Evolutionary conservation across 371 early-diverging fungal genomes (phyloP).

Genomic region (Rhizopus delemar): DNA sequence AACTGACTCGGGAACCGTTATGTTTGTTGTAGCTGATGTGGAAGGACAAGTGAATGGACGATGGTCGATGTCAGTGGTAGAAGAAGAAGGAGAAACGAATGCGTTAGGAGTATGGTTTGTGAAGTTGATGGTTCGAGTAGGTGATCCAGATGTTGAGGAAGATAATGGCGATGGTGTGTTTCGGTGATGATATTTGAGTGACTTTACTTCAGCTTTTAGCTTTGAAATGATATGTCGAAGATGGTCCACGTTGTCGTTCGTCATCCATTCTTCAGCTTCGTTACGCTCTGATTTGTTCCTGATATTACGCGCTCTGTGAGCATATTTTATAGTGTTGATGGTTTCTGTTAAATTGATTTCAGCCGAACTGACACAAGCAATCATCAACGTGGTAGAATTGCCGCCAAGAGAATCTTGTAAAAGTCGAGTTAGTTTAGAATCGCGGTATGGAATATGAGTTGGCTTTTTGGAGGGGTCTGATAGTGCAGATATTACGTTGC

Average conservation of each 20-base stretch:
- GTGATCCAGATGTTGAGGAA: conserved; percentile 14
- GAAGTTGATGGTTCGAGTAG: conserved; percentile 13
- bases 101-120: conserved; percentile 7
- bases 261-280: conserved; percentile 65
- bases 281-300: conserved; percentile 79
- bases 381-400: conserved; percentile 88
- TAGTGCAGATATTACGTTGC: conserved; percentile 98
- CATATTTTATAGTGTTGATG: conserved; percentile 89
- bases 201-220: conserved; percentile 54
- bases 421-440: conserved; percentile 96
- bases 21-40: conserved; percentile 32
- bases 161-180: conserved; percentile 21
- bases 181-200: conserved; percentile 34
- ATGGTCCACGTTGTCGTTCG: conserved; percentile 58
- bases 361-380: conserved; percentile 89
- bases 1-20: conserved; percentile 19
- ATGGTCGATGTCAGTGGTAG: conserved; percentile 21
- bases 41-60: conserved; percentile 19
- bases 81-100: conserved; percentile 25
- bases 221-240: conserved; percentile 59
- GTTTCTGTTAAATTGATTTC: conserved; percentile 87
- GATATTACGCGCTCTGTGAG: conserved; percentile 85
- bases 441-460: conserved; percentile 93
- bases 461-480: conserved; percentile 64
- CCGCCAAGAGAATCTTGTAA: conserved; percentile 97